phyloP scores from a whole-genome alignment of 805 yeast genomes.

The Cyberlindnera euphorbiiphila region DNA sequence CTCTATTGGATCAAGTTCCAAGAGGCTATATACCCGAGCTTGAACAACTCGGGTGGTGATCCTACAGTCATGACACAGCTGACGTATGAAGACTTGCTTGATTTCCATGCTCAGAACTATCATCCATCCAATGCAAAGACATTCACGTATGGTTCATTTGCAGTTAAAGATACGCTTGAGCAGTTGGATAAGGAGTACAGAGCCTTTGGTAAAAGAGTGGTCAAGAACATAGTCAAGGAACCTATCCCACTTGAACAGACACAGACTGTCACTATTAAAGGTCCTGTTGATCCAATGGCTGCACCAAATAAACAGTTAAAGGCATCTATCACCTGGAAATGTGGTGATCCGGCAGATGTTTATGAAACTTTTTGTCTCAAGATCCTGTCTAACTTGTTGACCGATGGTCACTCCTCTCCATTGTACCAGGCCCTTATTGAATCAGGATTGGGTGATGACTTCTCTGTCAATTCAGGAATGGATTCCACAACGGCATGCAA shows the following conservation, averaged over 20 bases:
- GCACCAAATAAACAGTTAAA: slow-evolving; percentile 69
- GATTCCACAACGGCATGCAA: slow-evolving; percentile 76
- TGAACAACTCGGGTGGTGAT: slow-evolving; percentile 93
- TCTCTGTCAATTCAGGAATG: slow-evolving; percentile 80
- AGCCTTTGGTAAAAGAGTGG: slow-evolving; percentile 49
- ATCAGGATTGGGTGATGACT: slow-evolving; percentile 79
- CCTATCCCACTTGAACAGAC: slow-evolving; percentile 33
- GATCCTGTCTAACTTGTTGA: slow-evolving; percentile 62
- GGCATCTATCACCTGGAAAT: slow-evolving; percentile 83
- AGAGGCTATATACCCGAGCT: slow-evolving; percentile 76
- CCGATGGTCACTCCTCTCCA: slow-evolving; percentile 92
- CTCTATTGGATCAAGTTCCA: slow-evolving; percentile 81
- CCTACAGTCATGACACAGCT: slow-evolving; percentile 76
- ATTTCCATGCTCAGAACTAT: slow-evolving; percentile 71
- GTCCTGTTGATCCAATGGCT: slow-evolving; percentile 80
- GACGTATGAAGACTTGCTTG: slow-evolving; percentile 67
- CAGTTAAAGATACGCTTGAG: slow-evolving; percentile 56
- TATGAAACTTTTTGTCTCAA: slow-evolving; percentile 72
- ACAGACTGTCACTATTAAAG: slow-evolving; percentile 41
- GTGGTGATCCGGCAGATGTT: slow-evolving; percentile 66
- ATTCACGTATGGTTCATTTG: slow-evolving; percentile 81
- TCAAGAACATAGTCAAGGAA: slow-evolving; percentile 30
- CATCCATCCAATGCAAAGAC: slow-evolving; percentile 90
- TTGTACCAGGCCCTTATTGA: slow-evolving; percentile 85
- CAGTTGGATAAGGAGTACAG: slow-evolving; percentile 49